Conservation (phyloP, 139 green algal species). For the Haematococcus sp. region DNA sequence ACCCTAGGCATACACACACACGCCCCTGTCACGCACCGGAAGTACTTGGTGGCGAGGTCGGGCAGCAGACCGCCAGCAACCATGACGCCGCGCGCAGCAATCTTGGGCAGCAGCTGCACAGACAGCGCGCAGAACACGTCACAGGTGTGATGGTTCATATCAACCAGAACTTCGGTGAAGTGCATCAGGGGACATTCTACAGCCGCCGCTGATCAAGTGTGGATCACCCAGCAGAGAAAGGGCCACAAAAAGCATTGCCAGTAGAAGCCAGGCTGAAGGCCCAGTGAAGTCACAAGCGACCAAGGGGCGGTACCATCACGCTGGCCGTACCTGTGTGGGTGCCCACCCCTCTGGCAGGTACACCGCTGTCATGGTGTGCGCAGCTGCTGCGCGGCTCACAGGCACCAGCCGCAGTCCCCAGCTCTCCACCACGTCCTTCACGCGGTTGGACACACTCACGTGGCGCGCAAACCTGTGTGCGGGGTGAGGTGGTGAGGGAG, state of each 20-base stretch:
- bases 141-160: no score
- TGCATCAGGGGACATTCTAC: no score
- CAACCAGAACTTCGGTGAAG: no score
- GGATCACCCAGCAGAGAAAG: no score
- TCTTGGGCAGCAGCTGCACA: slow-evolving; percentile 15
- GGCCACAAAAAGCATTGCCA: no score
- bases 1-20: no score
- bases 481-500: no score
- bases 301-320: no score
- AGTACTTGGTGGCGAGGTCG: slow-evolving; percentile 30
- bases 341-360: slow-evolving; percentile 12
- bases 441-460: not conserved
- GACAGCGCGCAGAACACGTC: not conserved
- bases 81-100: slow-evolving; percentile 10
- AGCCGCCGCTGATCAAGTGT: no score
- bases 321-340: not conserved
- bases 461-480: slow-evolving; percentile 14
- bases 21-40: no score
- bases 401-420: slow-evolving; percentile 20
- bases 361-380: slow-evolving; percentile 20
- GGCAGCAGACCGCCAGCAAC: slow-evolving; percentile 21
- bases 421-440: slow-evolving; percentile 13
- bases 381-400: not conserved
- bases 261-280: no score
- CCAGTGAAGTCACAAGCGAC: no score